Evolutionary conservation across 129 eudicot species (phyloP), one percentile per base, ranked within the genome.

Genomic region (Erigeron canadensis): DNA sequence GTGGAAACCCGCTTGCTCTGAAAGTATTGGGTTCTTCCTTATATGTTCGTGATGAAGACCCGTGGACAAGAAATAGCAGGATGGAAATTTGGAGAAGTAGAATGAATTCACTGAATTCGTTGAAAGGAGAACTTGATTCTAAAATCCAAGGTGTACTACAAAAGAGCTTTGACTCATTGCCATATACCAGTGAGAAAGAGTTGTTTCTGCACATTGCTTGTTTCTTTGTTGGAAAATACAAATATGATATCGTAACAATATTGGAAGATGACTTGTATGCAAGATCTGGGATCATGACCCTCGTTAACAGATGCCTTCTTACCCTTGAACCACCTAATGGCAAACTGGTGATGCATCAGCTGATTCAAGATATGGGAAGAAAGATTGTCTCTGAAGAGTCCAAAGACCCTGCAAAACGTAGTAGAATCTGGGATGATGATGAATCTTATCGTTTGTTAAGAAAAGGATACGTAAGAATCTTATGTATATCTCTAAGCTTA

Each of bases 401-500:
- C 41, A 70, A 43, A 55, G 65, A 55, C 40, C 75, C 42, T 11
- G 54, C 13, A 18, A 42, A 56, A 41, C 65, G 54, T 16, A 70
- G 54, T 19, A 70, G 42, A 56, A 65, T 55, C 0, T 56, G 65
- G 65, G 23, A 6, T 19, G 5, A 8, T 21, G 65, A 55, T 42
- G 75, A 70, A 41, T 41, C 75, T 18, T 70, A 55, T 56, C 55
- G 2, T 55, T 1, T 70, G 15, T 56, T 70, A 13, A 70, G 15
- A 4, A 43, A 82, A 13, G 51, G 68, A 72, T 54, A 47, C 7
- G 86, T 82, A 73, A 82, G 86, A 0, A 59, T 40, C 23, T 65
- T 46, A 46, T 13, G 46, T 61, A 51, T 46, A 56, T 70, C 21
- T 70, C 7, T 10, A 54, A 11, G 19, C 23, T 23, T 54, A 4